Evolutionary conservation across 140 eudicot genomes (phyloP).

Genomic region (Stevia rebaudiana): DNA sequence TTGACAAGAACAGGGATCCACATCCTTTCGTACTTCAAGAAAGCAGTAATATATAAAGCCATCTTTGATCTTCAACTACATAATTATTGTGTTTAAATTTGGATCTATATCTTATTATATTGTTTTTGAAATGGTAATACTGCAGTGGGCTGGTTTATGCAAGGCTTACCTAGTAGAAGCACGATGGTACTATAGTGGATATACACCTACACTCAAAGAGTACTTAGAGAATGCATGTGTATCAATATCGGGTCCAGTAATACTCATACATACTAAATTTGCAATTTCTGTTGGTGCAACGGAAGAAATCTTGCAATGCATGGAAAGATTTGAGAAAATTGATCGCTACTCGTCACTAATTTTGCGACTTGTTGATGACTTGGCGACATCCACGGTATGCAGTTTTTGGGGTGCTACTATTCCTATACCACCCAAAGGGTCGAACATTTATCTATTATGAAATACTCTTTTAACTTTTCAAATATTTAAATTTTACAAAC

Average conservation of each 20-base stretch:
- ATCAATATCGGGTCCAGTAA: neutral
- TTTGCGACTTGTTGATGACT: neutral
- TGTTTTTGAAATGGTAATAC: too few species aligned
- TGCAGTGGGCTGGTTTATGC: neutral
- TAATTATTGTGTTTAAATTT: too few species aligned
- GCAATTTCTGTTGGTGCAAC: neutral
- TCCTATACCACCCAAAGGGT: too few species aligned
- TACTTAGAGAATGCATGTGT: neutral
- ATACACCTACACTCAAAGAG: neutral
- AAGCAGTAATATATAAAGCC: neutral
- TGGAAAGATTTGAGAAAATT: neutral
- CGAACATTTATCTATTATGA: too few species aligned
- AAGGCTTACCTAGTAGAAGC: neutral
- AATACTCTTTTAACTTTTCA: too few species aligned
- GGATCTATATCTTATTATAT: too few species aligned
- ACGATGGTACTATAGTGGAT: neutral
- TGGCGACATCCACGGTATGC: slow-evolving; percentile 4
- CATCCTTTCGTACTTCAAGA: slow-evolving; percentile 13
- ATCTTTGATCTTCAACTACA: too few species aligned
- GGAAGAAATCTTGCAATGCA: neutral
- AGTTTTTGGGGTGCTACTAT: too few species aligned
- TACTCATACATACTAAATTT: slow-evolving; percentile 1
- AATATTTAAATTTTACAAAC: neutral
- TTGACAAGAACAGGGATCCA: neutral
- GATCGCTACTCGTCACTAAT: neutral